Evolutionary conservation across 1,284 basidiomycete species (phyloP).

Genomic region (Naganishia sp.): DNA sequence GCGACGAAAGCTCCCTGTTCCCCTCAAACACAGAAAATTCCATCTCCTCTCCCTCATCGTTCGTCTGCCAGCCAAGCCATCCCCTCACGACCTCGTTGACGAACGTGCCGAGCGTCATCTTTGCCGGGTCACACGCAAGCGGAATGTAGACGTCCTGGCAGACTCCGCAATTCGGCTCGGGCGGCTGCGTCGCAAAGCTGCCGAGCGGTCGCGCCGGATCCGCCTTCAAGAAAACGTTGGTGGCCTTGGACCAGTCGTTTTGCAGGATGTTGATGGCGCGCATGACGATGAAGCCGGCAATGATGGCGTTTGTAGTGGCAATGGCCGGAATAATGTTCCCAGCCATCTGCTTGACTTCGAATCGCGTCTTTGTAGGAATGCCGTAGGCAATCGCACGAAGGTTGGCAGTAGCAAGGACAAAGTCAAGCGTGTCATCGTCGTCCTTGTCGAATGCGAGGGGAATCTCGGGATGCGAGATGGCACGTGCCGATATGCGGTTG

Average conservation of each 20-base stretch:
- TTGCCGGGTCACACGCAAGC: conserved; percentile 67
- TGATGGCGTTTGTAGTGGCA: conserved; percentile 97
- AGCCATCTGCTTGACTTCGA: conserved; percentile 99
- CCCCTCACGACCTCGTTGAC: conserved; percentile 61
- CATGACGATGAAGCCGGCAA: conserved; percentile 89
- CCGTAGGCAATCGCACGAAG: conserved; percentile 86
- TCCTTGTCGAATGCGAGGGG: conserved; percentile 93
- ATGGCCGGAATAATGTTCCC: conserved; percentile 99
- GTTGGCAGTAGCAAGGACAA: conserved; percentile 93
- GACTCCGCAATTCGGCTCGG: conserved; percentile 75
- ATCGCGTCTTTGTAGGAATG: conserved; percentile 85
- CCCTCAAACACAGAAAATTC: conserved; percentile 87
- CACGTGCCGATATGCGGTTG: conserved; percentile 71
- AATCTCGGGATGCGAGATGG: conserved; percentile 70
- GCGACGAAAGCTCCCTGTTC: conserved; percentile 57
- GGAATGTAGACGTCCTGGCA: conserved; percentile 82
- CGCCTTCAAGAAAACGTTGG: conserved; percentile 72
- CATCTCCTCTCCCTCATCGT: conserved; percentile 47
- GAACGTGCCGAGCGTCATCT: conserved; percentile 70
- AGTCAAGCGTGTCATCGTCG: conserved; percentile 93
- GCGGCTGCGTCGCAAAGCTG: conserved; percentile 63
- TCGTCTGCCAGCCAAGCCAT: conserved; percentile 61
- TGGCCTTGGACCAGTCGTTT: conserved; percentile 55
- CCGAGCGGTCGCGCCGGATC: conserved; percentile 74
- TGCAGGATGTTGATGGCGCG: conserved; percentile 80